A percentile compares a stretch with the other conserved stretches of the same genome.
phyloP scores from a whole-genome alignment of 1,284 basidiomycete species.

The Ustilago nuda region DNA sequence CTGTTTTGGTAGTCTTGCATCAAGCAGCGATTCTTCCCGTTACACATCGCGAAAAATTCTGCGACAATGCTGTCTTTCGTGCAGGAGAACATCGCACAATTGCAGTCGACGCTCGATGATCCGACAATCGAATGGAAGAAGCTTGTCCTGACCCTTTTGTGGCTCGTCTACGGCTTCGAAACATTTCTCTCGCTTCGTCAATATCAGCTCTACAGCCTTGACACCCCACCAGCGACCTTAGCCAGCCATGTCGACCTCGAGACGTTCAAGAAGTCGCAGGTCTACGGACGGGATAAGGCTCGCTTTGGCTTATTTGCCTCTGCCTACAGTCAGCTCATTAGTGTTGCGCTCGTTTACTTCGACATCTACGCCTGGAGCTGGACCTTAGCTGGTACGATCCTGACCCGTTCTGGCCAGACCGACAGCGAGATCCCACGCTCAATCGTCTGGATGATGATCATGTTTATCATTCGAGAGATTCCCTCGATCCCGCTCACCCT shows the following conservation, averaged over 20 bases:
- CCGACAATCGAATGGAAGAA: constrained; percentile 77
- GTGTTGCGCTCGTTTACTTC: constrained; percentile 79
- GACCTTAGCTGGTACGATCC: constrained; percentile 74
- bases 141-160: constrained; percentile 80
- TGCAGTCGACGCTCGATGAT: constrained; percentile 58
- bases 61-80: constrained; percentile 36
- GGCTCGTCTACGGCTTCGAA: constrained; percentile 84
- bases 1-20: not conserved
- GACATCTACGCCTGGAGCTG: constrained; percentile 86
- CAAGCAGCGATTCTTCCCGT: not conserved
- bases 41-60: not conserved
- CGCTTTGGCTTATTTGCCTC: constrained; percentile 81
- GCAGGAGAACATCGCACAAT: constrained; percentile 27
- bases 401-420: constrained; percentile 34
- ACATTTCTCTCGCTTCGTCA: constrained; percentile 87
- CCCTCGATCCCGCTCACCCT: constrained; percentile 77
- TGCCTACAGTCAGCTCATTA: constrained; percentile 79
- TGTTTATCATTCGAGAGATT: constrained; percentile 67
- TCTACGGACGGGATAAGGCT: constrained; percentile 92
- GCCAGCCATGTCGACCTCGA: constrained; percentile 79
- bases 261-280: constrained; percentile 87
- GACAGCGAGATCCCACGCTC: constrained; percentile 80
- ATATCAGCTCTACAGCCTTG: constrained; percentile 83
- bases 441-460: constrained; percentile 75
- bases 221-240: constrained; percentile 80